Evolutionary conservation across 768 basidiomycete species (phyloP), one percentile per base, ranked within the genome.

Genomic region (Sutorius australiensis): DNA sequence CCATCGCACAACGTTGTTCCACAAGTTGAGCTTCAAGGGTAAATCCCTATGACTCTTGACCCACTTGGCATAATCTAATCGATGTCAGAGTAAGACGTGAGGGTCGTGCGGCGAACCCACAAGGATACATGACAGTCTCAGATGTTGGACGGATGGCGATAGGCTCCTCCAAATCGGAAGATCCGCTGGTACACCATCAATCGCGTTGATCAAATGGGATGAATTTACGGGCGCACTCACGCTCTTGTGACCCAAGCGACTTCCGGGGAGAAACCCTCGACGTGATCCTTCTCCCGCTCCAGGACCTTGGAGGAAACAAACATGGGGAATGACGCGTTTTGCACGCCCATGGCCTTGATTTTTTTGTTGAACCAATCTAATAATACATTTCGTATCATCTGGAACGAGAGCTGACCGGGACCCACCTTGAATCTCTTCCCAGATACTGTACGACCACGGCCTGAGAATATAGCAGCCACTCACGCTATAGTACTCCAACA

Each of bases 241-340:
- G 95, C 95, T 72, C 82, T 80, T 24, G 97, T 99, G 51, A 99
- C 97, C 97, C 97, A 99, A n/a, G 97, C 97, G 32, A 99, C 97
- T 72, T 99, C 97, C 4, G 97, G 95, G 52, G 95, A 95, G 75
- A 99, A 99, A 3, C 97, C 97, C 70, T 98, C 97, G 54, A 99
- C 92, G 69, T 99, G 97, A 63, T 98, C 86, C 75, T 98, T 98
- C 72, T 99, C 97, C 48, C 90, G 82, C 72, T 99, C 95, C 51
- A 99, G 81, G 24, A 95, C 90, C 51, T 90, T 92, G 53, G 81
- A 72, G 0, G 94, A 95, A 32, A 99, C 89, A 63, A 98, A 98
- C 92, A 99, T 98, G 3, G 97, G 97, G 81, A 99, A 99, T 67
- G 98, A 99, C 5, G 92, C 86, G 68, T 98, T 98, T 69, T 97